Base-by-base conservation (phyloP, 164 flowering plant genomes). In the Chloranthus sessilifolius region DNA sequence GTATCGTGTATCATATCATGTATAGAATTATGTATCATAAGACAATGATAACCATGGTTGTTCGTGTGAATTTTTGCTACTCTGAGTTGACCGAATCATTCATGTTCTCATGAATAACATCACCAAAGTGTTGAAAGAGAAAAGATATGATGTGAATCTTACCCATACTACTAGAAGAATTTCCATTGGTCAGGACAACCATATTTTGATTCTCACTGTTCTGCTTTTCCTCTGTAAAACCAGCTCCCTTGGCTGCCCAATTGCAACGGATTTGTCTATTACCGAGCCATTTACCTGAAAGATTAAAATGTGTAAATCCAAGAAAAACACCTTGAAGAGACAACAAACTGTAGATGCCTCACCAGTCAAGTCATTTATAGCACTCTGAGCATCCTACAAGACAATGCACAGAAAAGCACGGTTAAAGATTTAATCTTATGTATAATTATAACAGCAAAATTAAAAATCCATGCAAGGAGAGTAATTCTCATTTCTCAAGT, bases 181-280 rank as follows among this genome's bases (percentile, higher is more conserved):
- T 38, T 24, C 90, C 95, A 74, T 74, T 89, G 23, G 95, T 82
- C 35, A 89, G 74, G 57, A 84, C 97, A 46, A 83, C 85, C 56
- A 78, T 80, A 67, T 84, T 87, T 73, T 86, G 88, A 37, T 72
- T 59, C 41, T 94, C 97, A 45, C 67, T 66, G 44, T 64, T 77
- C 61, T 67, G 88, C 62, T 78, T 83, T 43, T 94, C 99, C 24
- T 94, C 99, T 67, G 44, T 68, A 44, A 60, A 15, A 28, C 69
- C 77, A 67, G 92, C 96, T 58, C 99, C 99, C 59, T 94, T 94
- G 15, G 97, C 74, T 27, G 99, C 99, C 99, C 99, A 94, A 68
- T 94, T 94, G 60, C 99, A 94, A 7, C 97, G 78, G 30, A 94
- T 94, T 73, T 94, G 99, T 62, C 89, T 73, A 70, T 83, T 94